A percentile compares a stretch with the other conserved stretches of the same genome.
Conservation (phyloP, 1,139 yeast genomes). For the Hemisphaericaspora subhashii region DNA sequence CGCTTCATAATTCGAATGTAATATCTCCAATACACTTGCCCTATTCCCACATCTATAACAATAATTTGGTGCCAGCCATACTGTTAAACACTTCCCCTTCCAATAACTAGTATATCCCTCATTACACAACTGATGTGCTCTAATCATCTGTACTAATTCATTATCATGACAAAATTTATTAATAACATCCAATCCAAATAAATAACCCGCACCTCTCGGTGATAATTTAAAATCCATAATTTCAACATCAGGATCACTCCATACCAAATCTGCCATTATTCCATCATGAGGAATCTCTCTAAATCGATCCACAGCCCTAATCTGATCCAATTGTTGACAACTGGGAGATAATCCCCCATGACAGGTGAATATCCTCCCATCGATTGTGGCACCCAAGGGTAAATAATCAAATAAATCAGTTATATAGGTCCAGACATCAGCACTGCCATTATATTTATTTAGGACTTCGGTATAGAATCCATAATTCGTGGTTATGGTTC, state of each 20-base stretch:
- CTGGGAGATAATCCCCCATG: conserved; percentile 97
- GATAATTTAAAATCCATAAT: conserved; percentile 81
- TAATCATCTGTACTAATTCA: conserved; percentile 71
- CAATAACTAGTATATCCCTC: conserved; percentile 94
- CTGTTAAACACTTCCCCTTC: conserved; percentile 87
- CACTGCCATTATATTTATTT: conserved; percentile 75
- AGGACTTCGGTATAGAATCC: conserved; percentile 95
- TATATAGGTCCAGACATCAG: conserved; percentile 82
- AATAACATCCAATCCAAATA: conserved; percentile 89
- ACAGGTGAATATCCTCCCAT: conserved; percentile 87
- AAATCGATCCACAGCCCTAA: conserved; percentile 84
- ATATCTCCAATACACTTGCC: conserved; percentile 86
- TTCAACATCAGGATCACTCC: conserved; percentile 97
- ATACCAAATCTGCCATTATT: conserved; percentile 97
- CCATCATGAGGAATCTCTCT: conserved; percentile 98
- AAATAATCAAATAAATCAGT: conserved; percentile 93
- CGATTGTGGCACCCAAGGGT: conserved; percentile 90
- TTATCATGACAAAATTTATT: conserved; percentile 82
- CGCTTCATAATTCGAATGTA: conserved; percentile 31
- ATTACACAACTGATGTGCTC: conserved; percentile 96
- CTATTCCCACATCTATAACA: conserved; percentile 96
- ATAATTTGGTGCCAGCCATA: conserved; percentile 98
- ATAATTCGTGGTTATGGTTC: conserved; percentile 94
- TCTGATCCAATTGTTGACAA: conserved; percentile 90
- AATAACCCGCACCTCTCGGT: conserved; percentile 97